Evolutionary conservation across 805 yeast species (phyloP).

Genomic region (Candida loeiensis): DNA sequence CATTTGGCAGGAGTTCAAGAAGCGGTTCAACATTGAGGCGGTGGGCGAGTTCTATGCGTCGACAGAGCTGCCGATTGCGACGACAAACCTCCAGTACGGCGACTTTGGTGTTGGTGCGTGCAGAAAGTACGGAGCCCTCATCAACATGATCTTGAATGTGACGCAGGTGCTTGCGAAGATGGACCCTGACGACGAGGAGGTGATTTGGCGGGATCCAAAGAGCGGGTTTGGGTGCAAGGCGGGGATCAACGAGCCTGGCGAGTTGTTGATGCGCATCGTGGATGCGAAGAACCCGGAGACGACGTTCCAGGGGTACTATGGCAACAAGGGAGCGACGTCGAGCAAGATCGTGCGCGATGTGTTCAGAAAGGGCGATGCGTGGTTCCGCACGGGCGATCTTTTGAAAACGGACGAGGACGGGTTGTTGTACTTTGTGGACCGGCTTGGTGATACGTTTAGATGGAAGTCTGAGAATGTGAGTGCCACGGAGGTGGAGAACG

Average conservation of each 20-base stretch:
- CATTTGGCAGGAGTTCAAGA: conserved; percentile 79
- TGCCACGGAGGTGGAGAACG: conserved; percentile 88
- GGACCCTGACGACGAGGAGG: conserved; percentile 76
- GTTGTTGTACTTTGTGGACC: conserved; percentile 77
- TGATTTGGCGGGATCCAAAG: conserved; percentile 63
- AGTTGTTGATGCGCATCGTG: conserved; percentile 72
- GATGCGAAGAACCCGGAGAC: conserved; percentile 61
- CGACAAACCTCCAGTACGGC: conserved; percentile 76
- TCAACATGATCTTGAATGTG: conserved; percentile 47
- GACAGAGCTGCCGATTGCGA: conserved; percentile 87
- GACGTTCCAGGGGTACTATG: conserved; percentile 86
- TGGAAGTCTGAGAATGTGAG: conserved; percentile 97
- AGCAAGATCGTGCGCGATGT: conserved; percentile 73
- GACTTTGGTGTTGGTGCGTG: conserved; percentile 85
- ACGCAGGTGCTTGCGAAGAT: conserved; percentile 65
- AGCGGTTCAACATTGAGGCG: conserved; percentile 66
- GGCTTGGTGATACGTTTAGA: conserved; percentile 92
- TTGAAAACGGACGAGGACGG: conserved; percentile 66
- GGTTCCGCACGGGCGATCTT: conserved; percentile 86
- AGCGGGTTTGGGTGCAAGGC: conserved; percentile 61
- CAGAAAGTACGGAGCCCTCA: conserved; percentile 67
- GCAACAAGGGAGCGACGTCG: conserved; percentile 73
- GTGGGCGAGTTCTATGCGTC: conserved; percentile 93
- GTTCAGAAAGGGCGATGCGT: conserved; percentile 83
- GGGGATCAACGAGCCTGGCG: conserved; percentile 70